Evolutionary conservation across 805 yeast species (phyloP).

Genomic region (Starmerella bacillaris): DNA sequence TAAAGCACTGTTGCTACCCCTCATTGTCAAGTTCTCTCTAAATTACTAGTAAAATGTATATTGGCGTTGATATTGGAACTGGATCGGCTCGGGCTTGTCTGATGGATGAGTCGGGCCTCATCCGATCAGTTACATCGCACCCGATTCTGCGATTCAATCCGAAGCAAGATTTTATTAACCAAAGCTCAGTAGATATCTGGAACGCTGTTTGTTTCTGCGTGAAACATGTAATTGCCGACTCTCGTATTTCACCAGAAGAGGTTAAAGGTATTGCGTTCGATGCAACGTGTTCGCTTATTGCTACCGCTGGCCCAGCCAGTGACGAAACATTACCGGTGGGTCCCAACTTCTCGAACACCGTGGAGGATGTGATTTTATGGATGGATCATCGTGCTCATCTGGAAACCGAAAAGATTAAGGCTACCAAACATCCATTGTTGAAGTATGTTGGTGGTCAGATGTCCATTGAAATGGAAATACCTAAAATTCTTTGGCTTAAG

Average conservation of each 20-base stretch:
- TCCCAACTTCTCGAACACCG: slow-evolving; percentile 57
- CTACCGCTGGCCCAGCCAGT: slow-evolving; percentile 35
- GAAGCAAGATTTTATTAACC: slow-evolving; percentile 40
- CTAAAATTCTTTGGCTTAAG: slow-evolving; percentile 92
- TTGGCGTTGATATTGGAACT: slow-evolving; percentile 93
- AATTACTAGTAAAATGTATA: no score
- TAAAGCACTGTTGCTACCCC: no score
- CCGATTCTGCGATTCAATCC: slow-evolving; percentile 44
- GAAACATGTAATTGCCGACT: slow-evolving; percentile 50
- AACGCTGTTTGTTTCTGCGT: slow-evolving; percentile 64
- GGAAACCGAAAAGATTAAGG: slow-evolving; percentile 67
- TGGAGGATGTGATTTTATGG: slow-evolving; percentile 83
- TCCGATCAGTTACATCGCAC: slow-evolving; percentile 54
- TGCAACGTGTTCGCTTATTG: slow-evolving; percentile 92
- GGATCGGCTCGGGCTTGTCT: slow-evolving; percentile 93
- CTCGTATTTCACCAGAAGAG: slow-evolving; percentile 46
- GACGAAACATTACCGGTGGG: slow-evolving; percentile 76
- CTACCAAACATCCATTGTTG: slow-evolving; percentile 58
- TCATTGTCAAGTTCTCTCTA: no score
- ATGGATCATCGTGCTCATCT: slow-evolving; percentile 91
- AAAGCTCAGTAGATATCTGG: slow-evolving; percentile 86
- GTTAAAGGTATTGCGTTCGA: slow-evolving; percentile 88
- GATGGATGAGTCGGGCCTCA: slow-evolving; percentile 67
- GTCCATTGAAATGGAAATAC: slow-evolving; percentile 97
- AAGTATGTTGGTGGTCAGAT: slow-evolving; percentile 92